Evolutionary conservation across 352 stramenopile species (phyloP).

Genomic region (Pythium aquatile): DNA sequence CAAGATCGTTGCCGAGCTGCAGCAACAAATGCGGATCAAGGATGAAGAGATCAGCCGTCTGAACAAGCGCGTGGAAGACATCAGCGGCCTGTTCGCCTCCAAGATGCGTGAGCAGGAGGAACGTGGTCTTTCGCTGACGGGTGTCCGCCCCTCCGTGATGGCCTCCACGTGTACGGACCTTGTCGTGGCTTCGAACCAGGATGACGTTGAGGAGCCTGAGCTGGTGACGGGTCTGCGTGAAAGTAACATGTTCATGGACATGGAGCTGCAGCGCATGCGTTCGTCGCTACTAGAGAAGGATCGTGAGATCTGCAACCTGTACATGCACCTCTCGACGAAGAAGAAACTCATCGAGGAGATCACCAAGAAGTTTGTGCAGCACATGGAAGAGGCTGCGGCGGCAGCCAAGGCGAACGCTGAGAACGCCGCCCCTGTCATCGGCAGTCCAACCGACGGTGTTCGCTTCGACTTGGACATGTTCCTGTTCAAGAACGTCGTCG

Average conservation of each 20-base stretch:
- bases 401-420: conserved; percentile 20
- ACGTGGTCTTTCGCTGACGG: conserved; percentile 7
- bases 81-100: conserved; percentile 25
- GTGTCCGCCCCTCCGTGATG: conserved; percentile 7
- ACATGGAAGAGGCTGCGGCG: conserved; percentile 42
- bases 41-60: conserved; percentile 48
- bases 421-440: background rate
- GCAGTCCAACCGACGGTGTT: conserved; percentile 29
- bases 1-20: conserved; percentile 37
- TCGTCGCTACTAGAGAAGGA: conserved; percentile 66
- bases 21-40: conserved; percentile 42
- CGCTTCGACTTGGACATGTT: conserved; percentile 71
- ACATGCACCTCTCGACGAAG: conserved; percentile 79
- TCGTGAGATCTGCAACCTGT: conserved; percentile 77
- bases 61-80: conserved; percentile 35
- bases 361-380: conserved; percentile 54
- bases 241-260: conserved; percentile 34
- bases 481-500: conserved; percentile 66
- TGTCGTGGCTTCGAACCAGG: conserved; percentile 5
- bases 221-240: conserved; percentile 32
- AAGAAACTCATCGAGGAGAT: conserved; percentile 80
- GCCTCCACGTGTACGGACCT: background rate
- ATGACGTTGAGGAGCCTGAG: conserved; percentile 8
- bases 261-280: conserved; percentile 49
- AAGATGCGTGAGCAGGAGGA: conserved; percentile 28